Evolutionary conservation across 2,329 filamentous ascomycete species (phyloP), one percentile per base, ranked within the genome.

Genomic region (Conoideocrella luteorostrata): DNA sequence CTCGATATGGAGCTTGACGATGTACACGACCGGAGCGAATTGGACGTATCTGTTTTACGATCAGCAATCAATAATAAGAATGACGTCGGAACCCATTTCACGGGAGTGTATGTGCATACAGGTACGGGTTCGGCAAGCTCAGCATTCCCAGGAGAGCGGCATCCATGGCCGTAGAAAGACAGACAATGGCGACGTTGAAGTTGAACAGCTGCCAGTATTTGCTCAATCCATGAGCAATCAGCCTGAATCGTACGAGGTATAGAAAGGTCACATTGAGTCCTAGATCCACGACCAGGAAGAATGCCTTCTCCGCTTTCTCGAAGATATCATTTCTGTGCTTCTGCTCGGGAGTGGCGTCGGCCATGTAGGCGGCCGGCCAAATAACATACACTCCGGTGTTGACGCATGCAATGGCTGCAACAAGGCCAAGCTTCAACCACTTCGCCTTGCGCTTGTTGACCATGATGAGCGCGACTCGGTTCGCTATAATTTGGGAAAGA

Each of bases 1-100:
- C 49, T 76, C 72, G 49, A 76, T 75, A 49, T 75, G 68, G 13
- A 76, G 64, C 47, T 76, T 76, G 41, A 74, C 64, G 21, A 73
- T 65, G 49, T 75, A 76, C 3, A 70, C 71, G 3, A 75, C 60
- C 0, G 72, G 72, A 24, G 73, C 68, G 48, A 76, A 73, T 50
- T 74, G 71, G 26, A 72, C 67, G 47, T 57, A 61, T 46, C 59
- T 56, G 20, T 5, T 9, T 23, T 28, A 30, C 44, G 40, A 20
- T 47, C 50, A 7, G 30, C 23, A 7, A 33, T 12, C 10, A 3
- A 10, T 12, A 29, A n/a, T n/a, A n/a, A n/a, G n/a, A n/a, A n/a
- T n/a, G 17, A 32, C 38, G 13, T 15, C 4, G 24, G 7, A 42
- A 46, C 24, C 42, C 47, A 28, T 41, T 23, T 29, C 26, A 12